These are phyloP conservation scores for Kodamaea nitidulidarum DNA, from an alignment of 805 yeast genomes.

Conservation along the genomic window DNA sequence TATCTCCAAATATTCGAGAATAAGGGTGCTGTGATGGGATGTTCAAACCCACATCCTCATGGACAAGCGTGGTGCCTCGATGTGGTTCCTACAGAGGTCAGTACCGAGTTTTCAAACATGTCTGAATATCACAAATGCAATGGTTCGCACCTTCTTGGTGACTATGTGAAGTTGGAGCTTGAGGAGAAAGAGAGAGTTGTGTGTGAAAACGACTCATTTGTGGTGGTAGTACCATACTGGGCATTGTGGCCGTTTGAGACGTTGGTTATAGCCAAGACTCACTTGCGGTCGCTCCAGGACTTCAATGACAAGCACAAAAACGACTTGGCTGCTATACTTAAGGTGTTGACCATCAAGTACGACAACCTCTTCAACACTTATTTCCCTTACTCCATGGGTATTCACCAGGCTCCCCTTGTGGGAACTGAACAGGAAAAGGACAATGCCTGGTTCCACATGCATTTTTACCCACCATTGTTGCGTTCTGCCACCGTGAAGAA, in stretches of 20 bases:
- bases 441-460: conserved; percentile 58
- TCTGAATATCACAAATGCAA: conserved; percentile 39
- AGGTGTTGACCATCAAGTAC: conserved; percentile 55
- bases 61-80: conserved; percentile 79
- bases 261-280: conserved; percentile 53
- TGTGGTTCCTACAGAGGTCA: conserved; percentile 62
- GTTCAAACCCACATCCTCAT: conserved; percentile 79
- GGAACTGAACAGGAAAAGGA: conserved; percentile 40
- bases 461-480: conserved; percentile 73
- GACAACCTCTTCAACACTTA: conserved; percentile 67
- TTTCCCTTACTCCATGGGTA: conserved; percentile 80
- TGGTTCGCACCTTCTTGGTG: conserved; percentile 52
- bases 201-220: conserved; percentile 55
- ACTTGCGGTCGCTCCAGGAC: conserved; percentile 46
- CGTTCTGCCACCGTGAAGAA: conserved; percentile 72
- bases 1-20: conserved; percentile 74
- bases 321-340: conserved; percentile 55
- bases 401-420: conserved; percentile 68
- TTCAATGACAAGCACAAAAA: conserved; percentile 43
- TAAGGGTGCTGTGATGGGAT: conserved; percentile 78
- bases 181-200: conserved; percentile 50
- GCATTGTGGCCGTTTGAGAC: conserved; percentile 83
- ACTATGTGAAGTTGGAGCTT: conserved; percentile 56
- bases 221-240: conserved; percentile 77
- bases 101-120: conserved; percentile 51